phyloP scores from a whole-genome alignment of 2,329 filamentous ascomycete genomes.

The Ceratocystis destructans region DNA sequence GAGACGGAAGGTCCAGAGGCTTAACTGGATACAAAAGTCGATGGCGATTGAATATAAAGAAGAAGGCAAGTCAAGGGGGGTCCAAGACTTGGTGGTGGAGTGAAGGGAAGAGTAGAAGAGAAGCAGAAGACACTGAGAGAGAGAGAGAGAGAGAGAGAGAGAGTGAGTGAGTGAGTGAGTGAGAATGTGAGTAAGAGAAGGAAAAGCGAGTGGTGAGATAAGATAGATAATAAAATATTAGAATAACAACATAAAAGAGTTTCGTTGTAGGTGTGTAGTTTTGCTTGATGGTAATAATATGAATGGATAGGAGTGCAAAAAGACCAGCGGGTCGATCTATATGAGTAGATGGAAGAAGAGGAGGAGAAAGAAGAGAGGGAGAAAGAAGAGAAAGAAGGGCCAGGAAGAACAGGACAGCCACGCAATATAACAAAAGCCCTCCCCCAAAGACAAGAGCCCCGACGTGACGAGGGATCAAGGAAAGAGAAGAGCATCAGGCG shows the following conservation, averaged over 20 bases:
- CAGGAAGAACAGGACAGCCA: background rate
- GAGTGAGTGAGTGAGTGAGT: too few relatives aligned
- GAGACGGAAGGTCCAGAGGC: background rate
- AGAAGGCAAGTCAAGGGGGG: background rate
- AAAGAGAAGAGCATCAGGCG: background rate
- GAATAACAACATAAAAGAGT: background rate
- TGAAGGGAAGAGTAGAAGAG: background rate
- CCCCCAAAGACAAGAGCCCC: background rate
- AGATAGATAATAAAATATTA: background rate
- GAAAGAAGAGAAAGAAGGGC: background rate
- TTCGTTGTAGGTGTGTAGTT: slow-evolving; percentile 2
- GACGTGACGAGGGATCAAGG: background rate
- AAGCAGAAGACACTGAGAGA: background rate
- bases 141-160: background rate
- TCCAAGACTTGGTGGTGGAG: background rate
- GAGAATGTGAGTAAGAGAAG: background rate
- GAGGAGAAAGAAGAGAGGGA: background rate
- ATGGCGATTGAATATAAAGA: background rate
- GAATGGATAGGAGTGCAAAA: background rate
- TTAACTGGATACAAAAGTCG: background rate
- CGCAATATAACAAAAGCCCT: background rate
- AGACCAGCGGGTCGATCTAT: background rate
- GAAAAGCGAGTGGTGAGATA: background rate
- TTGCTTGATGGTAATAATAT: background rate
- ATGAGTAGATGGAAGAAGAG: background rate